phyloP scores from a whole-genome alignment of 2,329 filamentous ascomycete species.

The Pseudogymnoascus sp. region DNA sequence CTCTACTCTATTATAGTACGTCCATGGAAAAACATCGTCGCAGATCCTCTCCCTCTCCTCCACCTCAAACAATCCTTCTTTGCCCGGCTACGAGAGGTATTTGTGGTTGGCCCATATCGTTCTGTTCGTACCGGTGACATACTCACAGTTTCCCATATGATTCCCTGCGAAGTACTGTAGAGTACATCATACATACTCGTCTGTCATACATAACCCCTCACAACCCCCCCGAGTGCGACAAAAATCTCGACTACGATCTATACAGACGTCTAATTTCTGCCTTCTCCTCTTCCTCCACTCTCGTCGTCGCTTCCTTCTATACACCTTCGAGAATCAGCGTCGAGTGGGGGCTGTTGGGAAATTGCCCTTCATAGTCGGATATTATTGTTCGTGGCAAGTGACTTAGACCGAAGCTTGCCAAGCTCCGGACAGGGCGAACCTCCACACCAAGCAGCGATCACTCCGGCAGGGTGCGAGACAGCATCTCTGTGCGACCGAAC shows the following conservation, averaged over 20 bases:
- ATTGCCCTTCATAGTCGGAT: background rate
- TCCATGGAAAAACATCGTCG: slow-evolving; percentile 7
- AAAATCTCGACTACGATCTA: background rate
- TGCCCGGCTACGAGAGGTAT: background rate
- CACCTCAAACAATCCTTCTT: background rate
- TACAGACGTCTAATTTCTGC: background rate
- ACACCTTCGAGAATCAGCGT: background rate
- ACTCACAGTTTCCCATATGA: background rate
- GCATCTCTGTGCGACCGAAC: background rate
- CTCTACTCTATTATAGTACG: background rate
- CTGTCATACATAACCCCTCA: slow-evolving; percentile 1
- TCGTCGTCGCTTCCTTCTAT: background rate
- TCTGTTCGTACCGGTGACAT: background rate
- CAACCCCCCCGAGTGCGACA: background rate
- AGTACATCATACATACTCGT: background rate
- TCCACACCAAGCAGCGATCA: slow-evolving; percentile 3
- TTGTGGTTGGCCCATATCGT: background rate
- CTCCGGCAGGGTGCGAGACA: background rate
- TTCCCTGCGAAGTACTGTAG: background rate
- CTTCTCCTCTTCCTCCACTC: background rate
- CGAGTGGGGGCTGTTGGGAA: background rate
- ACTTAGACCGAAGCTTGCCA: background rate
- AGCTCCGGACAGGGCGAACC: background rate
- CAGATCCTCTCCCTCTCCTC: background rate
- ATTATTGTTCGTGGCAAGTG: background rate